These are phyloP conservation scores for Gnaphalium uliginosum DNA, from an alignment of 129 eudicot genomes.

Conservation along the genomic window DNA sequence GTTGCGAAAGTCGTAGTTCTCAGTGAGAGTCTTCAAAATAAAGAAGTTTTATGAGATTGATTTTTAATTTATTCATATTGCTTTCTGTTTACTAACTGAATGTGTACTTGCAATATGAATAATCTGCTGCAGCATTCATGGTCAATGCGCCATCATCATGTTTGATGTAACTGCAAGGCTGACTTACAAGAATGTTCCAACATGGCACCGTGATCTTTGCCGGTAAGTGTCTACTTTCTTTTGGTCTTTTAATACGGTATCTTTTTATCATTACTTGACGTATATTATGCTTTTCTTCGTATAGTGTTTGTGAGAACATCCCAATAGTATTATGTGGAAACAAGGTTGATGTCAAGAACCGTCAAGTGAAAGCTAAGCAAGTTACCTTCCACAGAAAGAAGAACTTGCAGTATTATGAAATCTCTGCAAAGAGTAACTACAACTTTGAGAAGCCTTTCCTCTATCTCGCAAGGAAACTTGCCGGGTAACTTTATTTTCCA, in stretches of 20 bases:
- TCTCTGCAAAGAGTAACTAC: constrained; percentile 72
- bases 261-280: not conserved
- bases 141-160: constrained; percentile 61
- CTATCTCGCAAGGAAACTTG: constrained; percentile 55
- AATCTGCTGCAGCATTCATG: constrained; percentile 45
- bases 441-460: constrained; percentile 68
- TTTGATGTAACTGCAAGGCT: constrained; percentile 62
- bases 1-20: too few species aligned
- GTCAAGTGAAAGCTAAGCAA: constrained; percentile 65
- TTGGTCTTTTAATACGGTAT: not conserved
- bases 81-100: not conserved
- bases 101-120: not conserved
- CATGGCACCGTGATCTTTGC: constrained; percentile 61
- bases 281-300: not conserved
- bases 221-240: constrained; percentile 21
- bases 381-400: constrained; percentile 72
- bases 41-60: not conserved
- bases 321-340: constrained; percentile 58
- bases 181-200: constrained; percentile 58
- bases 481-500: constrained; percentile 35
- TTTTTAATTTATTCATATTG: too few species aligned
- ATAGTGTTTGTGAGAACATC: constrained; percentile 60
- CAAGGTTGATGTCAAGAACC: constrained; percentile 70
- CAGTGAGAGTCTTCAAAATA: too few species aligned
- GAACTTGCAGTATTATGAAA: constrained; percentile 61